Base-by-base conservation (phyloP, 1,139 yeast genomes). In the Sugiyamaella pinicola region DNA sequence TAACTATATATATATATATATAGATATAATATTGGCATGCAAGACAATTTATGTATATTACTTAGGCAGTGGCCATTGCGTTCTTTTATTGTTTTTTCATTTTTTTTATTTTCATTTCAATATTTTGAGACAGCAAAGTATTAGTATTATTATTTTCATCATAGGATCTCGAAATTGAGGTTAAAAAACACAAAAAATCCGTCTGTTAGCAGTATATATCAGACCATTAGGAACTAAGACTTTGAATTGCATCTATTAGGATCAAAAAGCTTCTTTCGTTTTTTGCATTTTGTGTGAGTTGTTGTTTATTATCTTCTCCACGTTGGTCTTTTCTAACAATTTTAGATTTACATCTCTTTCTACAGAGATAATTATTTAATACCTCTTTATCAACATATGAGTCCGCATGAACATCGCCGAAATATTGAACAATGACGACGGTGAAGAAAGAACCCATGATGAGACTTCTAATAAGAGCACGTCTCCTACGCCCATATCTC, bases 391-490 rank as follows among this genome's bases (percentile, higher is more conserved):
- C n/a, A 26, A 24, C 47, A 37, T 49, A 53, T 53, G 55, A 51
- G 46, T 42, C 51, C 56, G 58, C 46, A 60, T 60, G 63, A 55
- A 60, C 51, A 60, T 60, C 58, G 57, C 58, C 52, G 55, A 57
- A 40, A 60, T 60, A 40, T 52, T 60, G 51, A 60, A 59, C 46
- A 49, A 54, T 46, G 58, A 54, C 45, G 54, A 53, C 22, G 53
- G 45, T 26, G 50, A 48, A 31, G 49, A 51, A 29, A 51, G 54
- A 39, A 33, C 13, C 29, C 35, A 21, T 18, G 47, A 45, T 38
- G 50, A 47, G 21, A 50, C 51, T 10, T 49, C 48, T 17, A 46
- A 39, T 35, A 47, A 26, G 12, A 26, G 31, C 31, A 26, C 31
- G 12, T 26, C 41, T 9, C 33, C 54, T 35, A 34, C 33, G 12